A percentile compares a stretch with the other conserved stretches of the same genome.
These are phyloP conservation scores for Aplosporella prunicola DNA, from an alignment of 2,329 filamentous ascomycete genomes.

Conservation along the genomic window DNA sequence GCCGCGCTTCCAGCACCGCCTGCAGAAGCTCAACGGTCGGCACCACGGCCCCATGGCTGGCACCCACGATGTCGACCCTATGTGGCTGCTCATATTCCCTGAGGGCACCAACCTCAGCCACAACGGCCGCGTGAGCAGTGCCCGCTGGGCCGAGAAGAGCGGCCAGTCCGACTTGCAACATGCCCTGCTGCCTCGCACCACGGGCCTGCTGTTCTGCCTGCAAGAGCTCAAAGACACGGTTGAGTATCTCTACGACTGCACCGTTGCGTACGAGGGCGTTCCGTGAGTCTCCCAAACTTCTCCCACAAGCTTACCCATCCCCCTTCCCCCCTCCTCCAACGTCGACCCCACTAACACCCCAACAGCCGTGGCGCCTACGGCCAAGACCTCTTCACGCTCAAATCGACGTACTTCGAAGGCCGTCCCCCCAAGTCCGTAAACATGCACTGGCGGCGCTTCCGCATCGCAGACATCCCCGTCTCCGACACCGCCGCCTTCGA, in stretches of 20 bases:
- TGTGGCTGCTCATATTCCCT: conserved; percentile 85
- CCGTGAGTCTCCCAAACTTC: conserved; percentile 51
- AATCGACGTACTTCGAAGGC: conserved; percentile 79
- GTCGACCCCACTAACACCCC: conserved; percentile 10
- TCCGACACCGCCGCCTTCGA: conserved; percentile 65
- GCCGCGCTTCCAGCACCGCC: conserved; percentile 61
- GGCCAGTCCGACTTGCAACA: conserved; percentile 62
- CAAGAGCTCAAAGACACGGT: conserved; percentile 64
- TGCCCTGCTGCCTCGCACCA: conserved; percentile 66
- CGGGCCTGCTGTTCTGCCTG: conserved; percentile 70
- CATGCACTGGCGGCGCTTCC: conserved; percentile 89
- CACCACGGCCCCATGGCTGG: conserved; percentile 31
- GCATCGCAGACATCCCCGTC: conserved; percentile 68
- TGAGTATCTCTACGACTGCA: conserved; percentile 86
- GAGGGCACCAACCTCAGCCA: conserved; percentile 74
- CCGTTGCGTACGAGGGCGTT: conserved; percentile 87
- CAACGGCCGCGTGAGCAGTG: conserved; percentile 62
- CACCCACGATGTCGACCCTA: conserved; percentile 54
- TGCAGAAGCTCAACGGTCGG: conserved; percentile 56
- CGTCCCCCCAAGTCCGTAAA: conserved; percentile 89
- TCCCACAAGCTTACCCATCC: not conserved
- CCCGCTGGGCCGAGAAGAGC: conserved; percentile 67
- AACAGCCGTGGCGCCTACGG: conserved; percentile 53
- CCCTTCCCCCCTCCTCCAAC: not conserved
- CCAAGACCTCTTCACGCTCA: conserved; percentile 77